Evolutionary conservation across 2,329 filamentous ascomycete species (phyloP).

Genomic region (Sphaerulina populicola): DNA sequence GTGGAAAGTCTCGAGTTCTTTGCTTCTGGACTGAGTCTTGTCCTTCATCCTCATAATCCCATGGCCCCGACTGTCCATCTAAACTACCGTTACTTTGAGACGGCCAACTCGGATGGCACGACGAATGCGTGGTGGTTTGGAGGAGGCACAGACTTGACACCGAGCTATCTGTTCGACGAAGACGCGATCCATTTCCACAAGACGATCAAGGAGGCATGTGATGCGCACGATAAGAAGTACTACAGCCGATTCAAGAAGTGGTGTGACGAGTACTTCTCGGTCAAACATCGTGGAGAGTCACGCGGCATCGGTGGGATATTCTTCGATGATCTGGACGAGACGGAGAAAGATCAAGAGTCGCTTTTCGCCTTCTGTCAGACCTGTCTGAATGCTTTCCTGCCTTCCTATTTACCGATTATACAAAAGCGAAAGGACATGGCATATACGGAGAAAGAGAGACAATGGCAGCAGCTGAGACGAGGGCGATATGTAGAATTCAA

Average conservation of each 20-base stretch:
- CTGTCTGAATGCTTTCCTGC: constrained; percentile 77
- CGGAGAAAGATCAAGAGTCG: constrained; percentile 77
- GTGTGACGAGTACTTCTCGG: constrained; percentile 96
- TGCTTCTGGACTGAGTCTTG: constrained; percentile 83
- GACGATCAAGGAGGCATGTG: constrained; percentile 84
- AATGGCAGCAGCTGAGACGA: constrained; percentile 90
- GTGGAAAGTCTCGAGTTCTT: constrained; percentile 89
- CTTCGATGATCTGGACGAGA: constrained; percentile 91
- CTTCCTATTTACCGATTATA: constrained; percentile 83
- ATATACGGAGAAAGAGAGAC: constrained; percentile 75
- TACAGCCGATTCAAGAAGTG: constrained; percentile 94
- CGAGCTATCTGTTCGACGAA: constrained; percentile 89
- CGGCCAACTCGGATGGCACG: constrained; percentile 70
- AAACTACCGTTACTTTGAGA: constrained; percentile 99
- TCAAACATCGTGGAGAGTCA: constrained; percentile 80
- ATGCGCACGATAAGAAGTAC: constrained; percentile 84
- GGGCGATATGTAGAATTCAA: constrained; percentile 99
- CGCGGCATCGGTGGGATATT: constrained; percentile 94
- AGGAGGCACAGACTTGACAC: constrained; percentile 87
- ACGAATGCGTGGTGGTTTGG: constrained; percentile 96
- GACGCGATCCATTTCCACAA: constrained; percentile 95
- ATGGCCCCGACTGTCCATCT: constrained; percentile 97
- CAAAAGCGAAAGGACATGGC: constrained; percentile 85
- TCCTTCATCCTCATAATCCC: constrained; percentile 87
- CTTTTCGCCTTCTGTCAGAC: constrained; percentile 84